Base-by-base conservation (phyloP, 768 basidiomycete genomes). In the Paxillus involutus region DNA sequence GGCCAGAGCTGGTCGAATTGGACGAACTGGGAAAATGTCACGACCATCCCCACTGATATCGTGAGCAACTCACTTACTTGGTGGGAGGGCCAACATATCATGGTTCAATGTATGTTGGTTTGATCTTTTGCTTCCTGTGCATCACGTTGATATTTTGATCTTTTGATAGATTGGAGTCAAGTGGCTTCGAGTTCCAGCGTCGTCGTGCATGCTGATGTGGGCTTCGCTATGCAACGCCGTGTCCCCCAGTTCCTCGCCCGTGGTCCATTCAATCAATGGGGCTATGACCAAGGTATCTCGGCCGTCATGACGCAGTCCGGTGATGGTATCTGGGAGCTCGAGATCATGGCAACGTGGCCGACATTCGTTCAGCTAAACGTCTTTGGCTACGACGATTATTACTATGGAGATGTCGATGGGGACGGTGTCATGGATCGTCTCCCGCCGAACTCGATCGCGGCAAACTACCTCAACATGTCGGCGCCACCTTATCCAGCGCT, bases 251-350 rank as follows among this genome's bases (percentile, higher is more conserved):
- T 95, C 61, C 74, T 97, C 49, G 89, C 85, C 42, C 88, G 94
- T 61, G 94, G 94, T 45, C 84, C 86, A 0, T 97, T 91, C 81
- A 97, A 97, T 64, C 72, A 80, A 35, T 97, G 93, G 92, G 94
- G 94, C 51, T 94, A 84, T 67, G 94, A 97, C 73, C 76, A 84
- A 53, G 94, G 94, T 63, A 81, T 93, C 41, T 59, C 81, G 0
- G 80, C 89, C 39, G 61, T 80, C 58, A 91, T 96, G 88, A 72
- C 70, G 29, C 82, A 84, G 53, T 79, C 79, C 45, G 70, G 73
- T 7, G 79, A 91, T 44, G 81, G 86, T 47, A 75, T 77, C 47
- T 96, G 94, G 92, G 85, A 91, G 57, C 78, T 94, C 44, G 88
- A 93, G 69, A 86, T 96, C 65, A 94, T 93, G 87, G 82, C 90